Conservation (phyloP, 306 rosid species). For the Fragaria vesca region DNA sequence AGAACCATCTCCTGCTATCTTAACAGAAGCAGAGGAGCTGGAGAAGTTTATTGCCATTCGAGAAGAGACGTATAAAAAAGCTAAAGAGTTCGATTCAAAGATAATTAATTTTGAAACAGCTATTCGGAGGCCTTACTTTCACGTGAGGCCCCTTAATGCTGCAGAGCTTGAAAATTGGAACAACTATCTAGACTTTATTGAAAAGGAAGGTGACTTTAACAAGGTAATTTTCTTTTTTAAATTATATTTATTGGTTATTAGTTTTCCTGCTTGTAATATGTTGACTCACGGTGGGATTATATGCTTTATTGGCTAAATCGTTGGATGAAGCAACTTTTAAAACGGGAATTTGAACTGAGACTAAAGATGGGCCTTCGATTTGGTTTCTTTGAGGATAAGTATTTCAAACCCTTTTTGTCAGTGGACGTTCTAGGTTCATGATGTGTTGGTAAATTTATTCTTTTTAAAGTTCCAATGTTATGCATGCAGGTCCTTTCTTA, state of each 20-base stretch:
- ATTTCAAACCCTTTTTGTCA: slow-evolving; percentile 93
- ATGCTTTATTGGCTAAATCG: slow-evolving; percentile 87
- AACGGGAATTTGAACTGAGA: slow-evolving; percentile 99
- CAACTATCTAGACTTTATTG: slow-evolving; percentile 83
- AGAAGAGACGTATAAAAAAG: slow-evolving; percentile 97
- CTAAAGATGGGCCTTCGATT: slow-evolving; percentile 98
- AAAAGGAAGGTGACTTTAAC: slow-evolving; percentile 90
- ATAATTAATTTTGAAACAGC: slow-evolving; percentile 99
- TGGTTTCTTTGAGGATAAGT: slow-evolving; percentile 99
- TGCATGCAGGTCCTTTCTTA: slow-evolving; percentile 97
- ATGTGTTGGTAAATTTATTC: slow-evolving; percentile 56
- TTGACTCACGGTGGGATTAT: slow-evolving; percentile 80
- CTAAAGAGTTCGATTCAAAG: slow-evolving; percentile 99
- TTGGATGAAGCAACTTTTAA: slow-evolving; percentile 97
- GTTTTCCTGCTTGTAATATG: slow-evolving; percentile 39
- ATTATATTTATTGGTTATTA: slow-evolving; percentile 19
- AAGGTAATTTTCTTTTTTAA: slow-evolving; percentile 53
- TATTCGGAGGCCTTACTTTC: slow-evolving; percentile 98
- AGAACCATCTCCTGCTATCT: slow-evolving; percentile 65
- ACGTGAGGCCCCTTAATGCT: slow-evolving; percentile 86
- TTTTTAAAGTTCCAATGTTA: slow-evolving; percentile 95
- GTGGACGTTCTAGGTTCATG: slow-evolving; percentile 91
- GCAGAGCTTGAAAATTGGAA: slow-evolving; percentile 99
- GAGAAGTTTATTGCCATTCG: slow-evolving; percentile 94
- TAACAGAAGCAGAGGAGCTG: slow-evolving; percentile 98